Percentiles rank a stretch among this genome's conserved stretches.
phyloP scores from a whole-genome alignment of 805 yeast genomes.

The Schwanniomyces vanrijiae region DNA sequence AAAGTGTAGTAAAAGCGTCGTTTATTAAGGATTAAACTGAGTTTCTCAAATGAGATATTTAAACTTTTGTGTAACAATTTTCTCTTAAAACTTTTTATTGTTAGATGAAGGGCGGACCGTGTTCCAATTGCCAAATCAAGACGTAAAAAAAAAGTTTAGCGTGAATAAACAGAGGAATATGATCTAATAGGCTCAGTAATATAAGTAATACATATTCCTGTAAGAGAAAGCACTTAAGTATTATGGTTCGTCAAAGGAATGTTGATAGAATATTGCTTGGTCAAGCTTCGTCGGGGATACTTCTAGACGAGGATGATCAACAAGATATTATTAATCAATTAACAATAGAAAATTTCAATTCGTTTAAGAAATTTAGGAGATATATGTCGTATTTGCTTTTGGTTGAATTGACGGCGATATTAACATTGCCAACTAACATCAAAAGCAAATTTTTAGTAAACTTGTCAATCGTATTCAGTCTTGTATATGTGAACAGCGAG shows the following conservation, averaged over 20 bases:
- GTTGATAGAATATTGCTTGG: constrained; percentile 13
- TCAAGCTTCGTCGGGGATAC: constrained; percentile 6
- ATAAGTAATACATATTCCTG: not conserved
- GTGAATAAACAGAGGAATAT: not conserved
- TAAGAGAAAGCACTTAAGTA: not conserved
- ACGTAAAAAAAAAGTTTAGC: not conserved
- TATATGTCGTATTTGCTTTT: constrained; percentile 1
- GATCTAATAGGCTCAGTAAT: not conserved
- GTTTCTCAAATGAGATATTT: not conserved
- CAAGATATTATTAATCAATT: constrained; percentile 5
- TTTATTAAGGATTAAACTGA: not conserved
- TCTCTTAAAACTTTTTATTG: constrained; percentile 3
- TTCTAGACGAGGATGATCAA: constrained; percentile 11
- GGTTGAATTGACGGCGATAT: constrained; percentile 1
- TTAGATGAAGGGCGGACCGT: constrained; percentile 1
- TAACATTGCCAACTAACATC: not conserved
- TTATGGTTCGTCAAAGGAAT: constrained; percentile 12
- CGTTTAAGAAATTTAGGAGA: not conserved
- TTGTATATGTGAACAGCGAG: constrained; percentile 2
- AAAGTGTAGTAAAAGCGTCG: not conserved
- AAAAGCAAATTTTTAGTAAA: constrained; percentile 1
- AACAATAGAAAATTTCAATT: constrained; percentile 4
- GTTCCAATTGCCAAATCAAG: constrained; percentile 1
- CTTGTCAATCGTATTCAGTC: constrained; percentile 3
- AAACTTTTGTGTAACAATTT: constrained; percentile 7